Evolutionary conservation across 148 eudicot species (phyloP), one percentile per base, ranked within the genome.

Genomic region (Pharnaceum exiguum): DNA sequence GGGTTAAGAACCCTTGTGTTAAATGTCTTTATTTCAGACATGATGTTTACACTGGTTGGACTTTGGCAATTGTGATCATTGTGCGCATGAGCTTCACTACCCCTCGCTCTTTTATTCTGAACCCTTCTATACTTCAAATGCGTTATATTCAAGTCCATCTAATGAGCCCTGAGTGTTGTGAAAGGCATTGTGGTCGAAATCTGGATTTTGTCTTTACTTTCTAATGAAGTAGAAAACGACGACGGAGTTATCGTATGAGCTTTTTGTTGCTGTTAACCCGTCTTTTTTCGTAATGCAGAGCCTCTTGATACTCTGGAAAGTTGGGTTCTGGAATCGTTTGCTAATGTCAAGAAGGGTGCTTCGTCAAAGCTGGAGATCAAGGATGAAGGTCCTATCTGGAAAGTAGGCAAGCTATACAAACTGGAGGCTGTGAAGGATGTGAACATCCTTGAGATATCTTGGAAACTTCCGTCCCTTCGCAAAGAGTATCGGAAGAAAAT

Each of bases 341-440:
- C 70, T 65, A 69, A 65, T 56, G 80, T 91, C 32, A 91, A 85
- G 62, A 76, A 67, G 57, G 81, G 86, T 16, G 63, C 64, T 79
- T 70, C 64, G 36, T 40, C 62, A 22, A 79, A 73, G 51, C 70
- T 71, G 57, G 85, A 81, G 66, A 68, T 59, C 31, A 60, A 57
- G 31, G 45, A 26, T 56, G 76, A 66, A 60, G 59, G 79, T 67
- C 83, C 94, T 50, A 79, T 88, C 45, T 91, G 98, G 98, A 79
- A 71, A 44, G 52, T 74, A 60, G 96, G 98, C 64, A 87, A 87
- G 79, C 63, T 87, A 51, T 88, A 87, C 77, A 70, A 83, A 76
- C 62, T 91, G 73, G 90, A 91, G 72, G 98, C 98, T 55, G 90
- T 87, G 48, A 87, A 82, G 77, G 96, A 91, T 76, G 85, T 91